Evolutionary conservation across 179 eudicot species (phyloP), one percentile per base, ranked within the genome.

Genomic region (Silene noctiflora): DNA sequence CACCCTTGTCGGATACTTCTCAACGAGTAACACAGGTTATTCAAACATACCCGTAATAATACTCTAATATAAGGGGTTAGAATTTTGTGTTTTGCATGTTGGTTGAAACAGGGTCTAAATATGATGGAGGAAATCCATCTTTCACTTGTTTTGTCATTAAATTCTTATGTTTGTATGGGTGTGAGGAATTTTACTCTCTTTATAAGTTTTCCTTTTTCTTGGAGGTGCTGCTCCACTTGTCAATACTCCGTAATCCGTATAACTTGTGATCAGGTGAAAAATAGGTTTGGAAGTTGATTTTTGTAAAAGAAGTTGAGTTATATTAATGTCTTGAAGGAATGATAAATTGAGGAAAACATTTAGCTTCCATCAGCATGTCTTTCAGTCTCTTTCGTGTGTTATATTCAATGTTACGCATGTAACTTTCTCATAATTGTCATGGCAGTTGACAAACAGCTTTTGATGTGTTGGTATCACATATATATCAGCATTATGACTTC

Each of bases 391-490:
- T 29, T 12, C 19, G 17, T 24, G n/a, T 63, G 33, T 27, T 63
- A 8, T 10, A 12, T 63, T 63, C 67, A 63, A 2, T 63, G 25
- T 27, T 12, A n/a, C 67, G 1, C 67, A 10, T 63, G 17, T 63
- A 63, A 13, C 67, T 63, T 63, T 63, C 67, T 63, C n/a, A 27
- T 63, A 27, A 63, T 63, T 63, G 31, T 63, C 10, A 2, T 63
- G 35, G 67, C 67, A 16, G 35, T 9, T 25, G 4, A 11, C 59
- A 13, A 53, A 53, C n/a, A 10, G 67, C 67, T 24, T 63, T 63
- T 24, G 39, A 63, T 13, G 67, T n/a, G n/a, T 19, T 42, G 16
- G 19, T 20, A 8, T 13, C 33, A 22, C 60, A 22, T 56, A 3
- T 56, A 3, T 17, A 51, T 58, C 24, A 73, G 2, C 20, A 24